A percentile compares a stretch with the other conserved stretches of the same genome.
Evolutionary conservation across 768 basidiomycete genomes (phyloP).

Genomic region (Boletus pseudo-olivaceus): DNA sequence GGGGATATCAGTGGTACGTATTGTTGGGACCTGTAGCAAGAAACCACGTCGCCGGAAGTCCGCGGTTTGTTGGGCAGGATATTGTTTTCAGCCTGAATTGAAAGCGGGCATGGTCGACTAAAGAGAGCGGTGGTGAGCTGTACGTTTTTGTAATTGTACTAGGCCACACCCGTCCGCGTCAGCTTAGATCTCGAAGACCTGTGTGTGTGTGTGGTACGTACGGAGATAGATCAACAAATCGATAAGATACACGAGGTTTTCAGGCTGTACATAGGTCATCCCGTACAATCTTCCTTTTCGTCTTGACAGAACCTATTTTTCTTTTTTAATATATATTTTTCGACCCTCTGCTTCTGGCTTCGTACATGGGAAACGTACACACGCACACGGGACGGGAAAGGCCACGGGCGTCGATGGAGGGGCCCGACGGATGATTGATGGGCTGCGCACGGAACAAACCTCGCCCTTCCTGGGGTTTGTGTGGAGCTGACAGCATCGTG

Average conservation of each 20-base stretch:
- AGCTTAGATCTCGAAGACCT: constrained; percentile 11
- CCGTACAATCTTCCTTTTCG: background rate
- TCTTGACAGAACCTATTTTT: background rate
- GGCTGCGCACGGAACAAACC: background rate
- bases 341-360: background rate
- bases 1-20: constrained; percentile 24
- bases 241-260: constrained; percentile 22
- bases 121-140: background rate
- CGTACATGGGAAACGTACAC: background rate
- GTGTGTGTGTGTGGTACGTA: background rate
- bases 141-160: constrained; percentile 7
- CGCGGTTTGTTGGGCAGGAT: constrained; percentile 23
- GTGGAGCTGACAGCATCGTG: constrained; percentile 7
- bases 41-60: constrained; percentile 23
- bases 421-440: background rate
- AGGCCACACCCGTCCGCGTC: background rate
- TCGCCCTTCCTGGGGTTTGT: constrained; percentile 1
- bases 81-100: background rate
- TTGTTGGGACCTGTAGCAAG: background rate
- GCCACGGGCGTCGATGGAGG: constrained; percentile 3
- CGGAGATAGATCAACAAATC: constrained; percentile 16
- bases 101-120: constrained; percentile 10
- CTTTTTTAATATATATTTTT: too few species aligned
- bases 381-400: constrained; percentile 3
- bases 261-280: too few species aligned